Base-by-base conservation (phyloP, 805 yeast genomes). In the Kazachstania taianensis region DNA sequence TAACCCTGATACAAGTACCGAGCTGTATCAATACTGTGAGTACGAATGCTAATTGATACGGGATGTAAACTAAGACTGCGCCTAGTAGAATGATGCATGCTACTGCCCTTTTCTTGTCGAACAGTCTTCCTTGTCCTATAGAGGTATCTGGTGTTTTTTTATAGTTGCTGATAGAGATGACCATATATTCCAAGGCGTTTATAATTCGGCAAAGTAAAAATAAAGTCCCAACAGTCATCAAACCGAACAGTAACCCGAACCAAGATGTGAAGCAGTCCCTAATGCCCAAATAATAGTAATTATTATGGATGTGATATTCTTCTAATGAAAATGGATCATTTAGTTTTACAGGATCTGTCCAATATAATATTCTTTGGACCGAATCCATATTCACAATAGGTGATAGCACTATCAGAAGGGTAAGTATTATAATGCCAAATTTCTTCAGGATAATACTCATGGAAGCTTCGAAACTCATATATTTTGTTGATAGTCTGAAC, bases 1-100 rank as follows among this genome's bases (percentile, higher is more conserved):
- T 47, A 2, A 63, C 40, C 33, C 65, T 68, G 3, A 78, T 32
- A 22, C 74, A 68, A 19, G 73, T 71, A n/a, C 69, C 48, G 1
- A 63, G 44, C 52, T 84, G 94, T 2, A 80, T 68, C 8, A 74
- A 19, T 32, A 74, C 63, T 30, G 79, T 68, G 6, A 81, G 67
- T 6, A 75, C 61, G 48, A 70, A 83, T 2, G 83, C 87, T 52
- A 85, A 69, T 52, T 86, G 95, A 50, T 78, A 86, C 0, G 96
- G 96, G 10, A 83, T 60, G 50, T 78, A 81, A 17, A 78, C 58
- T 20, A 76, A 62, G 3, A 81, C 78, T 15, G 67, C 53, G 1
- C 64, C 42, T 3, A 73, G 41, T 9, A 78, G 45, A 0, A 65
- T 3, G 0, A 61, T 39, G 4, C 65, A 56, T 2, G 67, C 60